Conservation (phyloP, 164 flowering plant species). For the Tetrastigma voinierianum region DNA sequence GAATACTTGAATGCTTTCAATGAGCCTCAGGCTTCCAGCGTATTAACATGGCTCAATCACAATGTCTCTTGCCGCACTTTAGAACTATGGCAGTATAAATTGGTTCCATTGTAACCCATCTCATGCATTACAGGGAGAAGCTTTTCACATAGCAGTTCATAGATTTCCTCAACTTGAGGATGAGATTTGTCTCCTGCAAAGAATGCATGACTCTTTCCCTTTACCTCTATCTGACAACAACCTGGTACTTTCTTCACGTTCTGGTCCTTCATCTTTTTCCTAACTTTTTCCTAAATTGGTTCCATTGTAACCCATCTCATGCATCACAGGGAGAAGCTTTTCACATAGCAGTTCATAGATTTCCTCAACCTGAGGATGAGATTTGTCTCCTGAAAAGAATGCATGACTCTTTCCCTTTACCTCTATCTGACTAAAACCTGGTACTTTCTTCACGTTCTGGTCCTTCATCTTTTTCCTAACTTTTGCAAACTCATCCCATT, state of each 20-base stretch:
- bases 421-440: constrained; percentile 56
- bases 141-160: constrained; percentile 27
- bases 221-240: constrained; percentile 51
- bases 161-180: constrained; percentile 34
- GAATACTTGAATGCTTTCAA: no score
- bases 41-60: no score
- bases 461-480: constrained; percentile 60
- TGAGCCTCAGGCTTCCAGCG: no score
- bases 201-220: constrained; percentile 40
- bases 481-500: constrained; percentile 51
- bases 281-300: no score
- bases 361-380: constrained; percentile 37
- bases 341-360: constrained; percentile 33
- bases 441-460: constrained; percentile 45
- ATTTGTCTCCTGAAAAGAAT: constrained; percentile 47
- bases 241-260: constrained; percentile 54
- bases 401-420: constrained; percentile 38
- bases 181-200: constrained; percentile 47
- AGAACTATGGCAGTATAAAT: background rate
- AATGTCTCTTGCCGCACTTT: no score
- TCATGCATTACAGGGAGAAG: constrained; percentile 45
- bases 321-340: constrained; percentile 43
- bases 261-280: constrained; percentile 59
- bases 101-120: constrained; percentile 1
- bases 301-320: constrained; percentile 17